phyloP scores from a whole-genome alignment of 495 filamentous ascomycete genomes.

The Parmelia sp. region DNA sequence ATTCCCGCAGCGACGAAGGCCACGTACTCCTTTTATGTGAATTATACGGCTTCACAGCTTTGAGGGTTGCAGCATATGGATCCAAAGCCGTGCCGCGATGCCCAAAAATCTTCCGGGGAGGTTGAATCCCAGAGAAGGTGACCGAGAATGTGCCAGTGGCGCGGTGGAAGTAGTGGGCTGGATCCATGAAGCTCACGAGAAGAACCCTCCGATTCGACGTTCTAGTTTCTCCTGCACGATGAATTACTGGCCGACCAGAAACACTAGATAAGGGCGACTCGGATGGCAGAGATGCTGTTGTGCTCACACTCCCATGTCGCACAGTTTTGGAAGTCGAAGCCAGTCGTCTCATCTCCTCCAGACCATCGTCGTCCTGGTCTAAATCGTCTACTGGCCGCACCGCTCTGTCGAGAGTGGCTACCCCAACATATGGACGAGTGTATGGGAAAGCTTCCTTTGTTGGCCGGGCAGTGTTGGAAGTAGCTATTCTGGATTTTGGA shows the following conservation, averaged over 20 bases:
- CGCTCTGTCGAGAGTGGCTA: not conserved
- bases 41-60: not conserved
- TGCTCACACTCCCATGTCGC: not conserved
- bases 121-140: slow-evolving; percentile 18
- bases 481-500: not conserved
- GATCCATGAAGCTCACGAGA: slow-evolving; percentile 36
- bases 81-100: not conserved
- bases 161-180: slow-evolving; percentile 38
- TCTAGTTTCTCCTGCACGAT: not conserved
- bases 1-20: not conserved
- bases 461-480: not conserved
- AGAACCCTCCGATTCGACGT: not conserved
- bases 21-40: not conserved
- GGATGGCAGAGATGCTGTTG: not conserved
- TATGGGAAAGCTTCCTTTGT: not conserved
- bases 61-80: not conserved
- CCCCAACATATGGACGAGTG: not conserved
- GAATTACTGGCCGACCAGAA: not conserved
- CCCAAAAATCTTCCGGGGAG: slow-evolving; percentile 2
- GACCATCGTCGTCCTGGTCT: not conserved
- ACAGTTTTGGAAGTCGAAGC: not conserved
- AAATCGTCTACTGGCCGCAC: not conserved
- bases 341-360: not conserved
- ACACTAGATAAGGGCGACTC: not conserved
- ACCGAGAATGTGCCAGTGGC: slow-evolving; percentile 42